Base-by-base conservation (phyloP, 2,329 filamentous ascomycete genomes). In the Fusarium liriodendri region DNA sequence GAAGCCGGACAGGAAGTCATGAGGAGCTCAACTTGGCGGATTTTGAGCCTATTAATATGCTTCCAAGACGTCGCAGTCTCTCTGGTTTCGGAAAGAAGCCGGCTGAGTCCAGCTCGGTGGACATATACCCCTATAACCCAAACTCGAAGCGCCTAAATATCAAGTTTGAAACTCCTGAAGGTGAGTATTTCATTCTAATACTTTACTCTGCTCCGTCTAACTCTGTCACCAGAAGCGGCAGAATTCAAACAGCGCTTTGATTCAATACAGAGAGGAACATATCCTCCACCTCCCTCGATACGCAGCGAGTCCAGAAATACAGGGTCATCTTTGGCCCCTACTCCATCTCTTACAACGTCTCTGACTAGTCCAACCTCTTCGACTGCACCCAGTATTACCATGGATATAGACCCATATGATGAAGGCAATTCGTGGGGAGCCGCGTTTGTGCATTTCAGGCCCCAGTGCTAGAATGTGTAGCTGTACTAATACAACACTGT, bases 141-240 rank as follows among this genome's bases (percentile, higher is more conserved):
- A 59, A 45, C 4, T 11, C 25, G 4, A 62, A 22, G 25, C 42
- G 45, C 2, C 38, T 66, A 1, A 58, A 66, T 14, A 62, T 66
- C n/a, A 52, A 62, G 25, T 66, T 66, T 8, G 63, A 66, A 11
- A 62, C 63, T 5, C 2, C 37, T 4, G 33, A 66, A 35, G 63
- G 63, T 66, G 8, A 14, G 2, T 33, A 22, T 20, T 6, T 7
- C 3, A 27, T 10, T 4, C 3, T 5, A 13, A 18, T 27, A 11
- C 35, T 29, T n/a, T 11, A 1, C 14, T 4, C 18, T 3, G 2
- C 1, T 7, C 0, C 1, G 2, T 25, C 55, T 65, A 6, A 65
- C 42, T 9, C 0, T 6, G 0, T 1, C 1, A 3, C 10, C 8
- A 65, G 63, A 65, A 52, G 55, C 63, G 2, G 6, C 2, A 18